These are phyloP conservation scores for Fusarium sp. DNA, from an alignment of 2,329 filamentous ascomycete species.

Conservation along the genomic window DNA sequence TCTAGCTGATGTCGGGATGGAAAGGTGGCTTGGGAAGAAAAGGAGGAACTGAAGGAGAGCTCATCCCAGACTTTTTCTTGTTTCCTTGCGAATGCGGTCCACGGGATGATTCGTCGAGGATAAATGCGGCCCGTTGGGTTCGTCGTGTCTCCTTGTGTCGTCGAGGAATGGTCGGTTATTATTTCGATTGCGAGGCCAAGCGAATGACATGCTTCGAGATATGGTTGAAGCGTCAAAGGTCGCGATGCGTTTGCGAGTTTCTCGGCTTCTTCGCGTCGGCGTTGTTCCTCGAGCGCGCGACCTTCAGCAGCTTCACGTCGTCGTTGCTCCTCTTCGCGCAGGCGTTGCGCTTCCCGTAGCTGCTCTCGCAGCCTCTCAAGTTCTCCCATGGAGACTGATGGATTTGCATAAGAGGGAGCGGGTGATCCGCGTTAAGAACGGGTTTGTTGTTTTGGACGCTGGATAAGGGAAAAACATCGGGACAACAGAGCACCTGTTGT, in stretches of 20 bases:
- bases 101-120: conserved; percentile 50
- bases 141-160: conserved; percentile 48
- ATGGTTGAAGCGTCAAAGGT: conserved; percentile 39
- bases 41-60: conserved; percentile 39
- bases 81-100: conserved; percentile 45
- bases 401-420: neutral
- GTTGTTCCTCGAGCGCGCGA: neutral
- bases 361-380: neutral
- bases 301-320: neutral
- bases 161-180: conserved; percentile 45
- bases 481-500: neutral
- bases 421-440: neutral
- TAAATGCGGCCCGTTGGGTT: conserved; percentile 47
- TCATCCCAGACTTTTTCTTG: conserved; percentile 48
- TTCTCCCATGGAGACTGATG: conserved; percentile 11
- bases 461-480: neutral
- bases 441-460: too few species aligned
- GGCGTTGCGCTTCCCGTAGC: conserved; percentile 17
- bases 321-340: conserved; percentile 25
- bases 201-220: conserved; percentile 48
- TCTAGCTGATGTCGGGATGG: conserved; percentile 48
- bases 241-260: neutral
- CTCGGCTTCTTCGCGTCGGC: neutral
- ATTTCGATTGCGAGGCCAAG: conserved; percentile 46
- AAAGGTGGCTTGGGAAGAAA: conserved; percentile 44